Evolutionary conservation across 495 filamentous ascomycete genomes (phyloP).

Genomic region (Podospora tetraspora): DNA sequence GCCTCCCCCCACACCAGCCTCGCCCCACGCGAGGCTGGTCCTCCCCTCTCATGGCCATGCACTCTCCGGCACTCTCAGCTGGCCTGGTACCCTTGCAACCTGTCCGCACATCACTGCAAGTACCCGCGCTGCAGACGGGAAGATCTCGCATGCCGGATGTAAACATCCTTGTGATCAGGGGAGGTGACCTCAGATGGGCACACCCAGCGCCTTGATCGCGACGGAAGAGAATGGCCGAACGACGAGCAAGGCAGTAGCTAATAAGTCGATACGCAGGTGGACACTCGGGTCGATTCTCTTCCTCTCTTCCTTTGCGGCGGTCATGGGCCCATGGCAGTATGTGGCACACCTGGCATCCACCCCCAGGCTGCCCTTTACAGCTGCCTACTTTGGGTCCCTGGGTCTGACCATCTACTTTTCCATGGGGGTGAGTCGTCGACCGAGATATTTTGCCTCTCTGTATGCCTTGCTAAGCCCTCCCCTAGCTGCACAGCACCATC

Average conservation of each 20-base stretch:
- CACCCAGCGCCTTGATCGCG: slow-evolving; percentile 11
- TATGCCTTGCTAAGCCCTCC: slow-evolving; percentile 21
- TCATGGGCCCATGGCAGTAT: slow-evolving; percentile 86
- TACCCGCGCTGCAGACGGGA: slow-evolving; percentile 14
- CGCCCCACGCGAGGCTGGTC: not conserved
- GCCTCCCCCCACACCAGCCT: not conserved
- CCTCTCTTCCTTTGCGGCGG: slow-evolving; percentile 84
- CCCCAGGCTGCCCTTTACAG: slow-evolving; percentile 85
- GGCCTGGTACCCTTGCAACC: not conserved
- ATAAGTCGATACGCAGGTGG: slow-evolving; percentile 58
- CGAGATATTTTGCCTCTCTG: not conserved
- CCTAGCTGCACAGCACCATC: slow-evolving; percentile 68
- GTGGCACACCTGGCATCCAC: slow-evolving; percentile 78
- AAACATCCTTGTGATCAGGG: not conserved
- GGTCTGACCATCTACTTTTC: slow-evolving; percentile 86
- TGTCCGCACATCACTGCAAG: slow-evolving; percentile 4
- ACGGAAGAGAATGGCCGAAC: slow-evolving; percentile 12
- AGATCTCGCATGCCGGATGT: slow-evolving; percentile 14
- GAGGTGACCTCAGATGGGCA: not conserved
- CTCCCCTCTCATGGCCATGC: slow-evolving; percentile 7
- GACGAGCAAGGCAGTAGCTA: slow-evolving; percentile 9
- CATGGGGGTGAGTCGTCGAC: slow-evolving; percentile 73
- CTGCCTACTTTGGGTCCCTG: slow-evolving; percentile 95
- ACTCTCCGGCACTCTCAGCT: not conserved
- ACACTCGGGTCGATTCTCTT: slow-evolving; percentile 87